These are phyloP conservation scores for Mycena latifolia DNA, from an alignment of 768 basidiomycete genomes.

Conservation along the genomic window DNA sequence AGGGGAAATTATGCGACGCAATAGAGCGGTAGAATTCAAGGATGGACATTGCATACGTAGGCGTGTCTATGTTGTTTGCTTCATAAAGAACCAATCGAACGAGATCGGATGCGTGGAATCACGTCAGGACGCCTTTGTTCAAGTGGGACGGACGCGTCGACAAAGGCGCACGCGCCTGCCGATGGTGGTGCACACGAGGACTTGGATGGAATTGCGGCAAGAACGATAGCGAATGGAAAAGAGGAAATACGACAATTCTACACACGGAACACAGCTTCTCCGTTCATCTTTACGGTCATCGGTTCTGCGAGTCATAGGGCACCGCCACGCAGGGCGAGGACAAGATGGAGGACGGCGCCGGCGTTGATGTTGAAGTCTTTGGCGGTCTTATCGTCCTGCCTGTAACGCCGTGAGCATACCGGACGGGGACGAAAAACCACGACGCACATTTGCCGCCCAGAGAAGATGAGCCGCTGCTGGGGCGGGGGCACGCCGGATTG, in stretches of 20 bases:
- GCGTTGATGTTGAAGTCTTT: constrained; percentile 86
- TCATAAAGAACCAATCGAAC: constrained; percentile 11
- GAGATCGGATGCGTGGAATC: neutral
- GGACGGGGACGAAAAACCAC: neutral
- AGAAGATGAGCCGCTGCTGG: constrained; percentile 94
- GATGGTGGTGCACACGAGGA: too few species aligned
- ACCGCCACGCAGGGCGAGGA: constrained; percentile 95
- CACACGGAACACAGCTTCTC: neutral
- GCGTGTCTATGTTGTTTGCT: constrained; percentile 7
- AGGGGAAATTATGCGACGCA: neutral
- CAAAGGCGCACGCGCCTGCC: too few species aligned
- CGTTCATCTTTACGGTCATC: too few species aligned
- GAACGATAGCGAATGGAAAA: constrained; percentile 1
- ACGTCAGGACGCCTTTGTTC: neutral
- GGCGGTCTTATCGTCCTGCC: constrained; percentile 93
- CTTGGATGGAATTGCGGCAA: too few species aligned
- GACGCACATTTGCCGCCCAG: constrained; percentile 92
- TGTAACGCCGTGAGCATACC: constrained; percentile 44
- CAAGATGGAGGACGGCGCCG: constrained; percentile 92
- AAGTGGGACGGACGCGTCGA: too few species aligned
- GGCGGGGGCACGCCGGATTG: constrained; percentile 97
- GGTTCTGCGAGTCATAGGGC: neutral
- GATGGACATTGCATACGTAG: neutral
- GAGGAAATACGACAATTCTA: constrained; percentile 3
- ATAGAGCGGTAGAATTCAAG: too few species aligned